phyloP scores from a whole-genome alignment of 345 rosid species.

The Corymbia maculata region DNA sequence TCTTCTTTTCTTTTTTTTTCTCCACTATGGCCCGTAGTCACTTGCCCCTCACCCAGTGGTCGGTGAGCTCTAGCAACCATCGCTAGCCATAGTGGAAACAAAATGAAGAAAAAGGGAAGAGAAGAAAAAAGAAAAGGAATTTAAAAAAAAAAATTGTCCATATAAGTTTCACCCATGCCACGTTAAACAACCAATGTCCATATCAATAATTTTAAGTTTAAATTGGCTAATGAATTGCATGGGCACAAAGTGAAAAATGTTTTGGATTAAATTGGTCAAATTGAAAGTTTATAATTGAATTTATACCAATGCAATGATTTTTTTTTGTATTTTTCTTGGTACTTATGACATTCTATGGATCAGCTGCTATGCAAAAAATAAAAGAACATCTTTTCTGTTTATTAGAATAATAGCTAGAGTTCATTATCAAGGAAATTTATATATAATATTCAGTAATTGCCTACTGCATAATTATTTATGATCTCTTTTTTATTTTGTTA shows the following conservation, averaged over 20 bases:
- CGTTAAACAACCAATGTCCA: rapidly evolving
- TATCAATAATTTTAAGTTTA: no score
- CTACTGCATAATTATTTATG: not conserved
- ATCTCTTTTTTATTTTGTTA: not conserved
- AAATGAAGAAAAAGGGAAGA: no score
- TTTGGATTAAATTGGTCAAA: no score
- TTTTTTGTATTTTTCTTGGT: rapidly evolving
- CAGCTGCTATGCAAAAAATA: not conserved
- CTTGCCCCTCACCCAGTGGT: not conserved
- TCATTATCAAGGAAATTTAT: not conserved
- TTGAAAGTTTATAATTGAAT: not conserved
- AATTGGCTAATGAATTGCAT: not conserved
- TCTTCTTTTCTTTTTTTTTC: no score
- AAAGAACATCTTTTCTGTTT: not conserved
- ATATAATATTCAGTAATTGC: not conserved
- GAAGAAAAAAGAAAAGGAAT: no score
- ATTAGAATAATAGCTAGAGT: not conserved
- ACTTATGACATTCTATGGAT: not conserved
- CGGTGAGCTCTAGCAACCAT: not conserved
- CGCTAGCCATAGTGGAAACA: not conserved
- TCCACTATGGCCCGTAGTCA: not conserved
- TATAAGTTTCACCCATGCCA: not conserved
- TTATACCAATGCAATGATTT: no score
- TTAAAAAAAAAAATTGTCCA: not conserved
- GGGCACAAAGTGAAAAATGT: no score